Percentiles rank a stretch among this genome's conserved stretches.
These are phyloP conservation scores for Speleostelium caveatum DNA, from an alignment of 78 protist genomes.

Conservation along the genomic window DNA sequence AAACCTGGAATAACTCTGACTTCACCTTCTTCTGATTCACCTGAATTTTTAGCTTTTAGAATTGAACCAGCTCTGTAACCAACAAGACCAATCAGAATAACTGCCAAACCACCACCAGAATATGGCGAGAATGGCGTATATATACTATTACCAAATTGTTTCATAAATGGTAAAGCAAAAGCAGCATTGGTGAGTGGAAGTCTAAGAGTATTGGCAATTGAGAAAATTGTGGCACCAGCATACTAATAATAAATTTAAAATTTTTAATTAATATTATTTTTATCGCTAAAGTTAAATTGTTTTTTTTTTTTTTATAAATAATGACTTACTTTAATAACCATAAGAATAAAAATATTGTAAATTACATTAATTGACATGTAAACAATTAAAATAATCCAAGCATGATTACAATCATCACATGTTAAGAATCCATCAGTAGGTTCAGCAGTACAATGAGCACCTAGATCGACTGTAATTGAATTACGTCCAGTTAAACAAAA, in stretches of 20 bases:
- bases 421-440: not conserved
- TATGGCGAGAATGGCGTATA: slow-evolving; percentile 24
- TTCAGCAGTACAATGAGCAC: not conserved
- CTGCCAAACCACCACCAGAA: slow-evolving; percentile 33
- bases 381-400: slow-evolving; percentile 24
- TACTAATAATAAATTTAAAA: no score
- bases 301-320: no score
- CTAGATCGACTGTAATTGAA: not conserved
- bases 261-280: no score
- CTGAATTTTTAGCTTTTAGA: slow-evolving; percentile 36
- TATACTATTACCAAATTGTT: no score
- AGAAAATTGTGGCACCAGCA: slow-evolving; percentile 75
- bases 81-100: slow-evolving; percentile 34
- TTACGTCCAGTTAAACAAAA: slow-evolving; percentile 34
- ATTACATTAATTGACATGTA: slow-evolving; percentile 61
- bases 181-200: slow-evolving; percentile 61
- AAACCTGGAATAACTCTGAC: slow-evolving; percentile 14
- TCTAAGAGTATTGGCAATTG: slow-evolving; percentile 66
- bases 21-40: not conserved
- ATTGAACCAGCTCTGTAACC: slow-evolving; percentile 58
- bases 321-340: slow-evolving; percentile 58
- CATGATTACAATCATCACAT: slow-evolving; percentile 55
- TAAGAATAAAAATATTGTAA: slow-evolving; percentile 53
- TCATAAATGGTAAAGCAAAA: slow-evolving; percentile 27
- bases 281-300: not conserved